Base-by-base conservation (phyloP, 2,329 filamentous ascomycete genomes). In the Myrmaecium sp. region DNA sequence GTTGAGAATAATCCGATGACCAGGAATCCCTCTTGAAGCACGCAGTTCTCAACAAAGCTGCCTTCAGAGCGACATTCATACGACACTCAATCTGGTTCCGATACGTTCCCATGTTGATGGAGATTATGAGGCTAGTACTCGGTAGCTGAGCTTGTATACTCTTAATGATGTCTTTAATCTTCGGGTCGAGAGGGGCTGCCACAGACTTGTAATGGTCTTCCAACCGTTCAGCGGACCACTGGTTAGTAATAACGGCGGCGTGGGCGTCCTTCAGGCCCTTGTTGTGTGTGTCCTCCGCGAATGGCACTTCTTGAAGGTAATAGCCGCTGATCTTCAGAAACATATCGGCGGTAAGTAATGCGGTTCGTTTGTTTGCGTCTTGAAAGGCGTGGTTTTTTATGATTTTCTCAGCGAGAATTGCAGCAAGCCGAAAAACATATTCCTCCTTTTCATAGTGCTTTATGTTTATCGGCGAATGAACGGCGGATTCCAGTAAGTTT, bases 321-420 rank as follows among this genome's bases (percentile, higher is more conserved):
- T 36, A 41, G 5, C 43, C 39, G 22, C 47, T 47, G 15, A 44
- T 37, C 28, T 36, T 40, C 13, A 47, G 30, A 19, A 47, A 46
- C 37, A 46, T 42, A 26, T 45, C 40, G 16, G 40, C 44, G 3
- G 44, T 41, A 5, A 46, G 20, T 17, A 48, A 34, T 4, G 40
- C 43, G 20, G 39, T 44, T 12, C 42, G 36, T 32, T 49, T 48
- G 27, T 48, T 47, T 17, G 43, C 42, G 30, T 46, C 42, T 25
- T 34, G 29, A 30, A 36, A 48, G 20, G 42, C 38, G 31, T 47
- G 43, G 24, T 44, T 48, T 31, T 46, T 42, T 31, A 46, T 44
- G 17, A 46, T 43, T 26, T 43, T 44, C 23, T 42, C 36, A 2
- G 42, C 30, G 15, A 46, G 37, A 19, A 33, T 38, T 24, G 36